Evolutionary conservation across 306 rosid species (phyloP), one percentile per base, ranked within the genome.

Genomic region (Medicago arabica): DNA sequence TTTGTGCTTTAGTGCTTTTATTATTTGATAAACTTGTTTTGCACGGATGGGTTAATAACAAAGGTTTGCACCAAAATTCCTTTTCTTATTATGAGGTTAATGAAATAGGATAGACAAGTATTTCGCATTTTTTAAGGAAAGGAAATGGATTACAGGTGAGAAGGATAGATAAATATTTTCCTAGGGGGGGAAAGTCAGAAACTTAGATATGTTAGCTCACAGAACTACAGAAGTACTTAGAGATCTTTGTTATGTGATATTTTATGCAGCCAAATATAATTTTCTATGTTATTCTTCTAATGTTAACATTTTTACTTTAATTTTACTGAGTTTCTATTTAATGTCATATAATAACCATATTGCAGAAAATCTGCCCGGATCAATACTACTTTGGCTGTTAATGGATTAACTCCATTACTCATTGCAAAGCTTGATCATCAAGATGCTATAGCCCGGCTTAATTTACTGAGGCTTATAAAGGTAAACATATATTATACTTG

Each of bases 361-460:
- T 82, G 88, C 97, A 96, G 99, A 77, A 96, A 96, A 92, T 96
- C 99, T 71, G 84, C 96, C 10, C 91, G 93, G 85, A 96, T 96
- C 66, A 96, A 96, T 86, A 96, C 98, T 7, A 96, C 98, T 44
- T 79, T 96, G 80, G 99, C 98, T 55, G 96, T 96, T 69, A 96
- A 90, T 78, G 99, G 99, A 60, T 86, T 96, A 80, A 96, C 98
- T 47, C 93, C 97, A n/a, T 81, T 96, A 82, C 99, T 96, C 50
- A 87, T 96, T 78, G 91, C 96, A 75, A 90, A 89, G 83, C 90
- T 96, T 80, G 97, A 96, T 83, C 99, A 96, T 76, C 99, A 87
- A 77, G 99, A 96, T 87, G 99, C 99, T 23, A 96, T 96, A 67
- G 98, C 98, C 74, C 99, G 99, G 74, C 93, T 96, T 71, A 96